These are phyloP conservation scores for Penicillium daleae DNA, from an alignment of 495 filamentous ascomycete species.

Conservation along the genomic window DNA sequence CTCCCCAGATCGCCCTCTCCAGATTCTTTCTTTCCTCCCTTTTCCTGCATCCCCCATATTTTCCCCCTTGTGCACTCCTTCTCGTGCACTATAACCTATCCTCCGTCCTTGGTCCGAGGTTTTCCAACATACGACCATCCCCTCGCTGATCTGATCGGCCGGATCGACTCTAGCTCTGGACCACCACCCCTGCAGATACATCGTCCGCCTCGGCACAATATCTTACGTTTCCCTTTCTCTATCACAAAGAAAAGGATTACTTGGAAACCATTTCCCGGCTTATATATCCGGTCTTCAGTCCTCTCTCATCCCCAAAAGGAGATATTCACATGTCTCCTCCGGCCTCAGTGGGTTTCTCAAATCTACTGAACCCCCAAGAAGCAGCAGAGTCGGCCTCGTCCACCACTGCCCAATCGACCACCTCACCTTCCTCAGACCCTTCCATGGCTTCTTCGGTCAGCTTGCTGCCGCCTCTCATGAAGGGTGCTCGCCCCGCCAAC, in stretches of 20 bases:
- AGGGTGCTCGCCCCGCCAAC: constrained; percentile 64
- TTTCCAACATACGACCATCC: neutral
- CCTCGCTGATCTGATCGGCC: constrained; percentile 40
- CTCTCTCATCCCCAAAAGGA: neutral
- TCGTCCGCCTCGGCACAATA: constrained; percentile 32
- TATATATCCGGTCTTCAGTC: constrained; percentile 26
- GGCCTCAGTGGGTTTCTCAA: constrained; percentile 75
- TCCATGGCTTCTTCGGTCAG: constrained; percentile 72
- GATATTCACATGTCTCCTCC: constrained; percentile 72
- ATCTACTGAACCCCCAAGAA: constrained; percentile 71
- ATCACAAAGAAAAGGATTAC: neutral
- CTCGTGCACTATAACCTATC: neutral
- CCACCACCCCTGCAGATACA: constrained; percentile 28
- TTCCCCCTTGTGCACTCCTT: constrained; percentile 8
- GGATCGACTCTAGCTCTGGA: constrained; percentile 31
- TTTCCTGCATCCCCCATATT: constrained; percentile 34
- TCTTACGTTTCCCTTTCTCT: constrained; percentile 3
- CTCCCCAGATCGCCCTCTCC: constrained; percentile 42
- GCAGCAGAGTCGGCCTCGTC: constrained; percentile 19
- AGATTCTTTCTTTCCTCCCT: constrained; percentile 30
- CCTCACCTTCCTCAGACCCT: constrained; percentile 39
- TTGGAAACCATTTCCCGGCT: constrained; percentile 11
- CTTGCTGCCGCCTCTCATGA: constrained; percentile 66
- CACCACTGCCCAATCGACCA: constrained; percentile 35
- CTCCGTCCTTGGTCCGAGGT: constrained; percentile 2